Evolutionary conservation across 495 filamentous ascomycete genomes (phyloP).

Genomic region (Aspergillus bertholletiae): DNA sequence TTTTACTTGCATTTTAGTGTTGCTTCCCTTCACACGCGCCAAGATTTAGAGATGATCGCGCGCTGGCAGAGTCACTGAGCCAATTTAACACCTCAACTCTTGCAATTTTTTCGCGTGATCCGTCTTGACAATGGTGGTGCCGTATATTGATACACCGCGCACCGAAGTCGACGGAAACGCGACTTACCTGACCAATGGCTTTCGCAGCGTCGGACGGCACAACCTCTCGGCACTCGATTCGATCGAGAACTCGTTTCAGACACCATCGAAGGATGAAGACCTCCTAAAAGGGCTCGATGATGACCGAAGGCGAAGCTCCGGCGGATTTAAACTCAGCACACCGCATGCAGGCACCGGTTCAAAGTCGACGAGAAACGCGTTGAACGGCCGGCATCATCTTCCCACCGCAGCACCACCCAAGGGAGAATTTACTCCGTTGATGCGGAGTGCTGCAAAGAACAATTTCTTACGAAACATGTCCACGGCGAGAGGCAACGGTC

Average conservation of each 20-base stretch:
- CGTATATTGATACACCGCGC: slow-evolving; percentile 73
- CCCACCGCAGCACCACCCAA: slow-evolving; percentile 55
- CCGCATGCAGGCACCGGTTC: slow-evolving; percentile 58
- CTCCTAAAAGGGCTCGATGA: slow-evolving; percentile 64
- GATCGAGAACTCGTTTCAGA: slow-evolving; percentile 78
- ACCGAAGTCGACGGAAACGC: slow-evolving; percentile 72
- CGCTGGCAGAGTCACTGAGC: slow-evolving; percentile 15
- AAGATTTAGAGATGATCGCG: slow-evolving; percentile 22
- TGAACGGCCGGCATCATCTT: slow-evolving; percentile 64
- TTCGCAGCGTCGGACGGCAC: slow-evolving; percentile 42
- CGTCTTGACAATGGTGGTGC: slow-evolving; percentile 36
- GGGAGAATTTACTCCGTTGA: slow-evolving; percentile 87
- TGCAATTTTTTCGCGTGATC: slow-evolving; percentile 7
- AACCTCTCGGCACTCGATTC: slow-evolving; percentile 70
- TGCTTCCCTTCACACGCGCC: slow-evolving; percentile 1
- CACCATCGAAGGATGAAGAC: slow-evolving; percentile 75
- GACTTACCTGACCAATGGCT: slow-evolving; percentile 66
- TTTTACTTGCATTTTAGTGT: neutral
- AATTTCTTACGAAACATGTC: slow-evolving; percentile 59
- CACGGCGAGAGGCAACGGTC: slow-evolving; percentile 49
- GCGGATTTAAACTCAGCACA: slow-evolving; percentile 59
- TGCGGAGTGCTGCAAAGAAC: slow-evolving; percentile 85
- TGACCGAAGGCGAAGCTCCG: slow-evolving; percentile 48
- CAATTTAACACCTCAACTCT: neutral
- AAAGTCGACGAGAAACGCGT: slow-evolving; percentile 43